Percentiles rank a stretch among this genome's conserved stretches.
phyloP scores from a whole-genome alignment of 257 asterid species.

The Solanum phureja region DNA sequence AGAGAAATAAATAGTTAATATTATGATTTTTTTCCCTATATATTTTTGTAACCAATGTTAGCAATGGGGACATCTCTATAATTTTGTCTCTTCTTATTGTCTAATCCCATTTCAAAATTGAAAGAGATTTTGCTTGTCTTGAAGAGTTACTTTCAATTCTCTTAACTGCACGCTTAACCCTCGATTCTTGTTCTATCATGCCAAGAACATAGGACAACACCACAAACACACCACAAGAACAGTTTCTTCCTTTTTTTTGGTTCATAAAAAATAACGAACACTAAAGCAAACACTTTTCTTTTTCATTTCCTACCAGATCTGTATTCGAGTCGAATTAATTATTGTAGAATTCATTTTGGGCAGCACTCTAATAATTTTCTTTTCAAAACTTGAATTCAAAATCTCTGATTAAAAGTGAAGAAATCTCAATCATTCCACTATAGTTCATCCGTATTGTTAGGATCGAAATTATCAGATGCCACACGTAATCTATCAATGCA shows the following conservation, averaged over 20 bases:
- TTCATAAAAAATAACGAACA: not conserved
- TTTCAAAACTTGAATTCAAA: too few species aligned
- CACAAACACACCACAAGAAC: conserved; percentile 5
- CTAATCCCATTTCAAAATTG: not conserved
- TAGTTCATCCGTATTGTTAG: too few species aligned
- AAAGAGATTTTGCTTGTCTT: not conserved
- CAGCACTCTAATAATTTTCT: not conserved
- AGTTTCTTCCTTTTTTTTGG: not conserved
- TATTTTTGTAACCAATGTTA: not conserved
- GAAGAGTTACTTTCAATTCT: conserved; percentile 7
- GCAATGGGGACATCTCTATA: not conserved
- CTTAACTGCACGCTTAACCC: not conserved
- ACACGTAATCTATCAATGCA: too few species aligned
- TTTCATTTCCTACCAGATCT: too few species aligned
- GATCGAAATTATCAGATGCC: not conserved
- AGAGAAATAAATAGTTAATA: not conserved
- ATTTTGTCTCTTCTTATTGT: conserved; percentile 13
- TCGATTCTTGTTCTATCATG: not conserved
- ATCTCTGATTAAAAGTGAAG: too few species aligned
- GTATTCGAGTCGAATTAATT: not conserved
- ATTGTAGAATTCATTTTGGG: not conserved
- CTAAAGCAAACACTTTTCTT: not conserved
- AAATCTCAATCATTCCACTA: too few species aligned
- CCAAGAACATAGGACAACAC: conserved; percentile 5
- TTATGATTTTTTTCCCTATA: too few species aligned